Evolutionary conservation across 2,329 filamentous ascomycete species (phyloP), one percentile per base, ranked within the genome.

Genomic region (Aaosphaeria arxii): DNA sequence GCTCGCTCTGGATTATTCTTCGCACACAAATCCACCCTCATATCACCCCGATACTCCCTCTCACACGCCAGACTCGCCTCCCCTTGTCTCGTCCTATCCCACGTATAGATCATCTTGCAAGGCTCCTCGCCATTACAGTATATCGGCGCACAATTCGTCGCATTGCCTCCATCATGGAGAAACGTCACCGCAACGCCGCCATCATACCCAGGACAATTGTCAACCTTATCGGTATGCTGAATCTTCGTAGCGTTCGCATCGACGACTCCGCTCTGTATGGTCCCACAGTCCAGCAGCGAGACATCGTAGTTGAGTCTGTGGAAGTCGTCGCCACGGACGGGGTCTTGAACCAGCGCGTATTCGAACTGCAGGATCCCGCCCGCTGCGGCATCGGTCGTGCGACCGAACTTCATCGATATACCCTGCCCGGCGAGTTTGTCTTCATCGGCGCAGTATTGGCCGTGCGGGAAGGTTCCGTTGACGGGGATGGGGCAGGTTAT

Each of bases 191-290:
- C 32, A 4, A 60, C 7, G 1, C 57, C 54, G n/a, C 47, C 43
- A 4, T 45, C 28, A 32, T 57, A 60, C 4, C 57, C 57, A 1
- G 57, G 57, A 44, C 56, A 60, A n/a, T 43, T 30, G 2, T 45
- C n/a, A 1, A 49, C 30, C 44, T 60, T 60, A 4, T 38, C 6
- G 4, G 24, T 17, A 38, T 55, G 44, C 38, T 54, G 35, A 2
- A 2, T 39, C 0, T 11, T n/a, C 1, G 51, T 56, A 7, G 44
- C 51, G 11, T n/a, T 42, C 4, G 35, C 39, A 38, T 59, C 55
- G 2, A 46, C 53, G 7, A 51, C 42, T 24, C 17, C 38, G 9
- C 42, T 33, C 4, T 6, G 7, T 11, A 41, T 38, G 5, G 45
- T 50, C 17, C 17, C 17, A 29, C 54, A 58, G 38, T 58, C 49